These are phyloP conservation scores for Verticillium albo-atrum DNA, from an alignment of 2,329 filamentous ascomycete species.

Conservation along the genomic window DNA sequence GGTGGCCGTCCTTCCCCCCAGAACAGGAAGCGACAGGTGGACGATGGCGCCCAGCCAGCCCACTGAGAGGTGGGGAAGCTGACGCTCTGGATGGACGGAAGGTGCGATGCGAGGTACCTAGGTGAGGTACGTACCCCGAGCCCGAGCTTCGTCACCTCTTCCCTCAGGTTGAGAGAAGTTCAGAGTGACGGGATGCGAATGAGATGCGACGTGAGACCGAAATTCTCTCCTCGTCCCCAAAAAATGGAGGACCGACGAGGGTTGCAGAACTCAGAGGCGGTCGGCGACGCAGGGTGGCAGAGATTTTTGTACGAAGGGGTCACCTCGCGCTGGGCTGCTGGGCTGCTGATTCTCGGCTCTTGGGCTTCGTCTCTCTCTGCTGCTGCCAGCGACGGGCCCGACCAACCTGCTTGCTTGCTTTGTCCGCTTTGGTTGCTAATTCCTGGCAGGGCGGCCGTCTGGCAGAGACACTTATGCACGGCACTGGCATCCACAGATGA, in stretches of 20 bases:
- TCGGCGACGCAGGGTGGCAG: not conserved
- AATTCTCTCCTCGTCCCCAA: not conserved
- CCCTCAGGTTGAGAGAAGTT: not conserved
- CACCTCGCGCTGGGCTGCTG: not conserved
- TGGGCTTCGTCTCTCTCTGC: not conserved
- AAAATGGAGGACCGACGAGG: not conserved
- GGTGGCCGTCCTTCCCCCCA: not conserved
- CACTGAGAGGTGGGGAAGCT: not conserved
- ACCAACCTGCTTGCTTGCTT: not conserved
- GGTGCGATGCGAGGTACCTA: not conserved
- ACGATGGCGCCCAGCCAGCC: not conserved
- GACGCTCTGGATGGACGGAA: not conserved
- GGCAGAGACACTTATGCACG: slow-evolving; percentile 6
- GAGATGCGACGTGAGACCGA: not conserved
- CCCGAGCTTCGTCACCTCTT: not conserved
- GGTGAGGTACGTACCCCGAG: not conserved
- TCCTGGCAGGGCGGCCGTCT: not conserved
- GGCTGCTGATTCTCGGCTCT: not conserved
- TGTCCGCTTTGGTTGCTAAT: not conserved
- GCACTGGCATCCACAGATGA: slow-evolving; percentile 3
- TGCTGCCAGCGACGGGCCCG: not conserved
- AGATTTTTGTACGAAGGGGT: not conserved
- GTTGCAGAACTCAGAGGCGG: not conserved
- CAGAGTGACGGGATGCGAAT: not conserved
- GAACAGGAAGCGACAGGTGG: not conserved